These are phyloP conservation scores for Aureobasidium sp. DNA, from an alignment of 2,329 filamentous ascomycete genomes.

Conservation along the genomic window DNA sequence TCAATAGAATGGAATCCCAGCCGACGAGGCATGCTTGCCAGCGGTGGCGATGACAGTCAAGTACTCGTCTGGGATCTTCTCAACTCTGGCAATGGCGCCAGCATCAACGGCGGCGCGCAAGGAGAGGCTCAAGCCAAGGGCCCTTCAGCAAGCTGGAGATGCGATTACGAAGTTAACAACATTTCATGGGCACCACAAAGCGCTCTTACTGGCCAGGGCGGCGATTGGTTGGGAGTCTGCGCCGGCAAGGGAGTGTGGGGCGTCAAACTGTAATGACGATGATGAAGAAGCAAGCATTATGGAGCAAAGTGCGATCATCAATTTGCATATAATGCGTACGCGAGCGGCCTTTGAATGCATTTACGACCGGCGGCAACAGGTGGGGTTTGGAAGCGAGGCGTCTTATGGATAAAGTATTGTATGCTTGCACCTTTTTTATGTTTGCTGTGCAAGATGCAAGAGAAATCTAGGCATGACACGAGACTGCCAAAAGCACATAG, in stretches of 20 bases:
- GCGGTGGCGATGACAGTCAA: constrained; percentile 83
- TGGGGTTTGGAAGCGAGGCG: constrained; percentile 5
- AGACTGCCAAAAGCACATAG: not conserved
- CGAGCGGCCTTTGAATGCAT: constrained; percentile 4
- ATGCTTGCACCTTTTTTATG: constrained; percentile 1
- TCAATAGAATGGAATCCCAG: constrained; percentile 93
- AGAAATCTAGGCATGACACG: not conserved
- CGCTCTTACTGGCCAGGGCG: constrained; percentile 58
- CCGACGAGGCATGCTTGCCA: constrained; percentile 79
- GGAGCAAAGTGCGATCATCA: not conserved
- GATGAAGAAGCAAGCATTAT: not conserved
- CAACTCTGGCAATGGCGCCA: constrained; percentile 40
- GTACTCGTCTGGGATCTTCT: constrained; percentile 93
- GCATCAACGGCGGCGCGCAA: constrained; percentile 15
- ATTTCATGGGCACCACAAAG: constrained; percentile 75
- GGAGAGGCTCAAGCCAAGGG: constrained; percentile 47
- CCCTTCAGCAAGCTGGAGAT: constrained; percentile 72
- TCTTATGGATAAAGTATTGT: constrained; percentile 1
- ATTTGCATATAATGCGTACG: constrained; percentile 11
- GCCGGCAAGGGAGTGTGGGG: constrained; percentile 78
- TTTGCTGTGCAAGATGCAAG: constrained; percentile 6
- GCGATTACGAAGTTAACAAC: constrained; percentile 81
- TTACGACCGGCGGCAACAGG: not conserved
- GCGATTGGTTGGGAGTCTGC: constrained; percentile 78
- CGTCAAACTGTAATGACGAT: constrained; percentile 44